phyloP scores from a whole-genome alignment of 306 rosid species.

The Urtica urens region DNA sequence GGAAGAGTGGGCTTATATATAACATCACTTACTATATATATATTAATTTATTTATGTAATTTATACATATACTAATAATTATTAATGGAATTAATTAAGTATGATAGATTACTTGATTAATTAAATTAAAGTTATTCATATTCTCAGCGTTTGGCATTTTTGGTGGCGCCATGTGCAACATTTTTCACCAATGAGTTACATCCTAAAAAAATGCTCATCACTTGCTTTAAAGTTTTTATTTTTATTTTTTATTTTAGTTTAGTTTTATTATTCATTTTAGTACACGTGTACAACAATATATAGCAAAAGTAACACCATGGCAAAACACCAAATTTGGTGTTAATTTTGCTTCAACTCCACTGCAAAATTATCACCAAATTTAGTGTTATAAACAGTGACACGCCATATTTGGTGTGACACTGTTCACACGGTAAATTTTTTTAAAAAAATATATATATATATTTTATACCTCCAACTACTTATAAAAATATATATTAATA shows the following conservation, averaged over 20 bases:
- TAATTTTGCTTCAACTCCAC: no score
- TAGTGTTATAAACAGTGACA: no score
- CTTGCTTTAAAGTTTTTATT: constrained; percentile 13
- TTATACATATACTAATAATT: neutral
- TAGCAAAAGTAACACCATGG: no score
- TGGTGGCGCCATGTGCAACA: constrained; percentile 18
- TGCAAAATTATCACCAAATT: no score
- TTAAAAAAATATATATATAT: no score
- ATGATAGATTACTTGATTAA: neutral
- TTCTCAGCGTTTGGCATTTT: constrained; percentile 25
- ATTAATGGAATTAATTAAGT: neutral
- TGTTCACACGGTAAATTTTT: no score
- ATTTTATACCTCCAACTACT: no score
- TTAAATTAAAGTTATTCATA: constrained; percentile 33
- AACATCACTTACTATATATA: neutral
- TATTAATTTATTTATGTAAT: neutral
- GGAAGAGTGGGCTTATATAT: constrained; percentile 35
- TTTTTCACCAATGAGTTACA: constrained; percentile 24
- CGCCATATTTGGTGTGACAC: no score
- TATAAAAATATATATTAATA: no score
- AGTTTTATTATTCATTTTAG: neutral
- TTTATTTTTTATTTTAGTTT: neutral
- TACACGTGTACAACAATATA: neutral
- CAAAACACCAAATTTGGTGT: no score
- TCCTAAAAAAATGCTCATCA: constrained; percentile 20